Percentiles rank a stretch among this genome's conserved stretches.
phyloP scores from a whole-genome alignment of 2,329 filamentous ascomycete genomes.

The Thielaviopsis musarum region DNA sequence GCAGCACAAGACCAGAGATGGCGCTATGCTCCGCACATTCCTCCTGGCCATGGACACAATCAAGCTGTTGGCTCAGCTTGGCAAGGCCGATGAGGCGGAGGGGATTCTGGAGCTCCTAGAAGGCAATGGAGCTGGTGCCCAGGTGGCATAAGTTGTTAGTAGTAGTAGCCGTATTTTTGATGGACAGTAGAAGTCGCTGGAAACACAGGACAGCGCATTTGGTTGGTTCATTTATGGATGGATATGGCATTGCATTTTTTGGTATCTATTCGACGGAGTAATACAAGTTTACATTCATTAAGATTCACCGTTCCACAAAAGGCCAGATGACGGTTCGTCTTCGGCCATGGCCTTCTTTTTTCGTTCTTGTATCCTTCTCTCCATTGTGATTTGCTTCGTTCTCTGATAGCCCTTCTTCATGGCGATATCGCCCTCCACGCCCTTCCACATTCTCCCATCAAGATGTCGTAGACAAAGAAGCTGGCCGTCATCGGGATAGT shows the following conservation, averaged over 20 bases:
- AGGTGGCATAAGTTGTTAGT: background rate
- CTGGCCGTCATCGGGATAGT: constrained; percentile 31
- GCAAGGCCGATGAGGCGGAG: constrained; percentile 19
- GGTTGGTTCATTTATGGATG: background rate
- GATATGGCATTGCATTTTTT: background rate
- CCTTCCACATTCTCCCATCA: constrained; percentile 33
- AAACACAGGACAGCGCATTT: constrained; percentile 1
- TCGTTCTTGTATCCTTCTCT: background rate
- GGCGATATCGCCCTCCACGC: constrained; percentile 13
- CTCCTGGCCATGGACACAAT: constrained; percentile 20
- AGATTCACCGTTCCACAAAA: background rate
- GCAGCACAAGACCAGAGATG: background rate
- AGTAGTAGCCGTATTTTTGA: background rate
- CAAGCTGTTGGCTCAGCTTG: constrained; percentile 19
- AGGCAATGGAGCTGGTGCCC: background rate
- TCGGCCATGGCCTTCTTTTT: background rate
- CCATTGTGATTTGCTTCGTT: constrained; percentile 12
- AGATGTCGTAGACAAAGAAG: constrained; percentile 31
- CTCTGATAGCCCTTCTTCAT: constrained; percentile 17
- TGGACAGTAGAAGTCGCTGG: background rate
- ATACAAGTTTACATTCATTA: background rate
- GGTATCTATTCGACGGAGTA: background rate
- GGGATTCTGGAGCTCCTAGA: constrained; percentile 16
- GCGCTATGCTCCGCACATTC: constrained; percentile 8
- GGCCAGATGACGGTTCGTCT: background rate